Evolutionary conservation across 768 basidiomycete genomes (phyloP).

Genomic region (Boletales sp.): DNA sequence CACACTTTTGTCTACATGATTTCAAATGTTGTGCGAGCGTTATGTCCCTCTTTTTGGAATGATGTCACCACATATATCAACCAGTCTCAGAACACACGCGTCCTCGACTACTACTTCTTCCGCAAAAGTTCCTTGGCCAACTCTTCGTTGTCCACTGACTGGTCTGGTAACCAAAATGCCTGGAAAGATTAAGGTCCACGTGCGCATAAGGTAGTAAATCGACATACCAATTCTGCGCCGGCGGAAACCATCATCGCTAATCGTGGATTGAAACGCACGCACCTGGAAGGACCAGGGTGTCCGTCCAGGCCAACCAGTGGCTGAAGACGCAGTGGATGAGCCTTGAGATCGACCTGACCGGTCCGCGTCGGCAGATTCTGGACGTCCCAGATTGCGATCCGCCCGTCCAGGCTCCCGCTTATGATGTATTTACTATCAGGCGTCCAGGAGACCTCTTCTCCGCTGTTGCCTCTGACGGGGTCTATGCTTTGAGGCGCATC

Average conservation of each 20-base stretch:
- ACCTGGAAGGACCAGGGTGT: constrained; percentile 80
- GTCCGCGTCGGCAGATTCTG: constrained; percentile 52
- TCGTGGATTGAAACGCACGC: constrained; percentile 88
- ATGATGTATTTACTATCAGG: constrained; percentile 91
- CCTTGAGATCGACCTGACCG: constrained; percentile 54
- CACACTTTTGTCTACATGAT: neutral
- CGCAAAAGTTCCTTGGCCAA: constrained; percentile 66
- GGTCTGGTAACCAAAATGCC: constrained; percentile 70
- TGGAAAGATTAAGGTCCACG: constrained; percentile 25
- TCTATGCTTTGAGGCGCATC: constrained; percentile 54
- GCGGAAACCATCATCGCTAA: constrained; percentile 85
- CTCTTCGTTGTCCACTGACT: constrained; percentile 64
- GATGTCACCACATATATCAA: no score
- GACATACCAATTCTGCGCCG: constrained; percentile 74
- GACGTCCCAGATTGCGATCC: constrained; percentile 85
- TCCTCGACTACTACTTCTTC: constrained; percentile 34
- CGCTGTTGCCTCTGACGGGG: constrained; percentile 76
- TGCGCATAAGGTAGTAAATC: neutral
- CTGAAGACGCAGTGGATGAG: constrained; percentile 46
- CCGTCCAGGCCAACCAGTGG: constrained; percentile 62
- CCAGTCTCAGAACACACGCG: no score
- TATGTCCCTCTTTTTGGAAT: neutral
- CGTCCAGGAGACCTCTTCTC: constrained; percentile 93
- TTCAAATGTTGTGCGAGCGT: neutral
- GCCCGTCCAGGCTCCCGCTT: constrained; percentile 82